phyloP scores from a whole-genome alignment of 495 filamentous ascomycete genomes.

The Entonaema liquescens region DNA sequence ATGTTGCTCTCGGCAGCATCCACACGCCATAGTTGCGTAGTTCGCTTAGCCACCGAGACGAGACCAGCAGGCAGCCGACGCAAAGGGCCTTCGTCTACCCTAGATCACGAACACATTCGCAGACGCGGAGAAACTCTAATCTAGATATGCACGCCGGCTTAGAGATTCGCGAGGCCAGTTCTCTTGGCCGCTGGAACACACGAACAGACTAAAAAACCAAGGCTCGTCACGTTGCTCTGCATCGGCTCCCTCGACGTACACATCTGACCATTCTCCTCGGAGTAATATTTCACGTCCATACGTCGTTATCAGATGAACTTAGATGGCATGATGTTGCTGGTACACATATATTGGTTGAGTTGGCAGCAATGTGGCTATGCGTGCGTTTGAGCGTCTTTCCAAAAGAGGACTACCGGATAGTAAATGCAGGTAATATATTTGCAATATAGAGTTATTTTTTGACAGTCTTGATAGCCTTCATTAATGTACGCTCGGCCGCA shows the following conservation, averaged over 20 bases:
- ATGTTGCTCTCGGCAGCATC: neutral
- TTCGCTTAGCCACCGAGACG: neutral
- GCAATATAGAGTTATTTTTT: neutral
- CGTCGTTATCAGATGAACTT: too few relatives aligned
- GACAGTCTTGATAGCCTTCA: neutral
- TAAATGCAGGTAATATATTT: neutral
- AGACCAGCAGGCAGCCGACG: neutral
- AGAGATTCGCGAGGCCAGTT: neutral
- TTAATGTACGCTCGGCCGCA: neutral
- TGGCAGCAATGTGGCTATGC: neutral
- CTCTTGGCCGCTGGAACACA: neutral
- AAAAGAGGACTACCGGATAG: neutral
- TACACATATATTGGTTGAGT: neutral
- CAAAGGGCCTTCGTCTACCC: neutral
- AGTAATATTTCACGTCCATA: neutral
- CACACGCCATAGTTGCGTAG: neutral
- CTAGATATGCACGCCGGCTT: neutral
- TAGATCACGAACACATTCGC: neutral
- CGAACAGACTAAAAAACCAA: neutral
- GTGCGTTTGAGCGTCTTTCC: neutral
- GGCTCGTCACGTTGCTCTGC: slow-evolving; percentile 7
- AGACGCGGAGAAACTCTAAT: neutral
- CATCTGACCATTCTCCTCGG: neutral
- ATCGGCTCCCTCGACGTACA: slow-evolving; percentile 4
- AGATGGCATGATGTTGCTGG: too few relatives aligned